Conservation (phyloP, 345 rosid genomes). For the Aquilaria sinensis region DNA sequence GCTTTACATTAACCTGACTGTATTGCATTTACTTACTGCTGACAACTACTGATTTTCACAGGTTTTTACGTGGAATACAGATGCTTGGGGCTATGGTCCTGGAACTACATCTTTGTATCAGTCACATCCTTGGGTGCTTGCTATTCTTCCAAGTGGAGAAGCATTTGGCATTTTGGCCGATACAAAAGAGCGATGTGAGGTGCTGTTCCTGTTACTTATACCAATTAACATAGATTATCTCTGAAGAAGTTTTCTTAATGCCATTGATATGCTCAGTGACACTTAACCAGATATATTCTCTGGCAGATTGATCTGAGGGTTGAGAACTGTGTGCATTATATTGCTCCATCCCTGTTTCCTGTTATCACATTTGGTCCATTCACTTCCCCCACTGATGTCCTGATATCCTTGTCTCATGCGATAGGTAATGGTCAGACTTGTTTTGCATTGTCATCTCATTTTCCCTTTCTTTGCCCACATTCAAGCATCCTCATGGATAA, state of each 20-base stretch:
- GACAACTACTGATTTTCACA: slow-evolving; percentile 14
- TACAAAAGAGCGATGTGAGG: slow-evolving; percentile 86
- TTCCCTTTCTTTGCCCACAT: neutral
- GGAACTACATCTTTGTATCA: slow-evolving; percentile 87
- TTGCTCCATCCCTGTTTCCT: slow-evolving; percentile 59
- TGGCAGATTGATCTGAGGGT: slow-evolving; percentile 82
- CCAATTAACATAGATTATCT: slow-evolving; percentile 2
- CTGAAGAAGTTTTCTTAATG: neutral
- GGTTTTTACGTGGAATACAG: slow-evolving; percentile 93
- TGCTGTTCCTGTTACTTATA: slow-evolving; percentile 15
- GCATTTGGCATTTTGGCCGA: slow-evolving; percentile 89
- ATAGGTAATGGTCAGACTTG: slow-evolving; percentile 44
- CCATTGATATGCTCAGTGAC: neutral
- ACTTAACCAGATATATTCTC: slow-evolving; percentile 14
- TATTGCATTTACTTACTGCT: neutral
- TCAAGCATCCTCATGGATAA: neutral
- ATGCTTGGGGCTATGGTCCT: slow-evolving; percentile 84
- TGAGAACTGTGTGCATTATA: slow-evolving; percentile 40
- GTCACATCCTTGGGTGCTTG: slow-evolving; percentile 96
- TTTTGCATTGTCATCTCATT: slow-evolving; percentile 4
- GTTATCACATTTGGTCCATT: slow-evolving; percentile 86
- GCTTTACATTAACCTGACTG: neutral
- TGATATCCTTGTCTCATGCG: slow-evolving; percentile 70
- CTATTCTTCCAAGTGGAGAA: slow-evolving; percentile 81
- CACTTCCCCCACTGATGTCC: slow-evolving; percentile 60